Evolutionary conservation across 305 asterid genomes (phyloP).

Genomic region (Fraxinus velutina): DNA sequence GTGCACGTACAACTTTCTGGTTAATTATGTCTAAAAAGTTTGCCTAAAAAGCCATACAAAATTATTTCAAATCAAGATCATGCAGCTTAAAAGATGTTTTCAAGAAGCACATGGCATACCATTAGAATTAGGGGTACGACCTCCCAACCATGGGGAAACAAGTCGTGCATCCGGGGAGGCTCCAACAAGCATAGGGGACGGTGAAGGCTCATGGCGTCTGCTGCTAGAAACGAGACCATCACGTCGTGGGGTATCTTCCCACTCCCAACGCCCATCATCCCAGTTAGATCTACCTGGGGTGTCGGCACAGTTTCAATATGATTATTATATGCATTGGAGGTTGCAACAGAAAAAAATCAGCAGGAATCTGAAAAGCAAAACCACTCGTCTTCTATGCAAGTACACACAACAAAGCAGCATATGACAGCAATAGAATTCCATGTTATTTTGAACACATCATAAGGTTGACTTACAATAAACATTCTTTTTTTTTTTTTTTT

Average conservation of each 20-base stretch:
- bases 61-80: conserved; percentile 16
- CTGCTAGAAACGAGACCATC: conserved; percentile 51
- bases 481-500: neutral
- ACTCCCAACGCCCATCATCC: conserved; percentile 97
- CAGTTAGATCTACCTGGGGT: conserved; percentile 81
- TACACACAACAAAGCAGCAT: conserved; percentile 6
- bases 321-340: conserved; percentile 9
- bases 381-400: neutral
- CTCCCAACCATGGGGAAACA: conserved; percentile 93
- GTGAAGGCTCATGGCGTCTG: conserved; percentile 62
- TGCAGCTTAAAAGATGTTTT: conserved; percentile 4
- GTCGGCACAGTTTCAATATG: neutral
- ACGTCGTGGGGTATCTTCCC: conserved; percentile 83
- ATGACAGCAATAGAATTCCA: neutral
- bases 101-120: conserved; percentile 35
- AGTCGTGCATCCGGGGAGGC: conserved; percentile 94
- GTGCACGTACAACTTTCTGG: conserved; percentile 24
- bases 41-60: conserved; percentile 23
- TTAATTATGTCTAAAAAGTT: conserved; percentile 22
- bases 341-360: neutral
- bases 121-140: conserved; percentile 65
- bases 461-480: neutral
- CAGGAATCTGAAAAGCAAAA: neutral
- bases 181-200: conserved; percentile 74
- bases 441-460: neutral